Evolutionary conservation across 108 stramenopile species (phyloP).

Genomic region (Asterionellopsis glacialis): DNA sequence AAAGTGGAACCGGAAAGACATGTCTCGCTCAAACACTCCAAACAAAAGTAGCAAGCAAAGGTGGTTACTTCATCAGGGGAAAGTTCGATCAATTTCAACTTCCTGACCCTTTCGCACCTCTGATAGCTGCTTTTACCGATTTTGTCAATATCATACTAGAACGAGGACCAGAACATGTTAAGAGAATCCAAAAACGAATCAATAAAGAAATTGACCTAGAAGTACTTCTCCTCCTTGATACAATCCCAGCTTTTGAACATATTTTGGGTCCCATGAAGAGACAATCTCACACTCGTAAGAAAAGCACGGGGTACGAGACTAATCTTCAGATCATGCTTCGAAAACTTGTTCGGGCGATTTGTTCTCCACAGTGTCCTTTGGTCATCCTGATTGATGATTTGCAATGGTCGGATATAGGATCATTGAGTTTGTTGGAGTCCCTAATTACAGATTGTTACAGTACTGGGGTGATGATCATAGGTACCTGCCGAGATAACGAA

Average conservation of each 20-base stretch:
- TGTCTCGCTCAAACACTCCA: too few relatives aligned
- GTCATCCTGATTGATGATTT: not conserved
- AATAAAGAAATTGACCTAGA: too few relatives aligned
- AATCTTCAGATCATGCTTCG: constrained; percentile 25
- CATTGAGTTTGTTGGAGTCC: not conserved
- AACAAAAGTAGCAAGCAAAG: too few relatives aligned
- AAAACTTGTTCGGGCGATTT: constrained; percentile 11
- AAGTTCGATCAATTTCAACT: too few relatives aligned
- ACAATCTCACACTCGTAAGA: not conserved
- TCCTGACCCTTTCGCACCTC: too few relatives aligned
- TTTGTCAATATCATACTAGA: too few relatives aligned
- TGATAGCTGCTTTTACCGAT: too few relatives aligned
- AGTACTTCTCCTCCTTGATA: constrained; percentile 9
- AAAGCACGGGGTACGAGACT: not conserved
- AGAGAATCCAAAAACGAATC: too few relatives aligned
- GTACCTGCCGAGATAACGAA: constrained; percentile 20
- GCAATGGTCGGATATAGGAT: not conserved
- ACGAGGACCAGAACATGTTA: too few relatives aligned
- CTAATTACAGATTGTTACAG: constrained; percentile 22
- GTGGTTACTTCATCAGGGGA: too few relatives aligned
- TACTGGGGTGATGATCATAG: constrained; percentile 20
- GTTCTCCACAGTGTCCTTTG: not conserved
- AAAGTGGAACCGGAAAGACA: too few relatives aligned
- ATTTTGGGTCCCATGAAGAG: constrained; percentile 10
- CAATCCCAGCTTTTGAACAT: constrained; percentile 23